Percentiles rank a stretch among this genome's conserved stretches.
Evolutionary conservation across 1,284 basidiomycete species (phyloP).

Genomic region (Tilletia caries): DNA sequence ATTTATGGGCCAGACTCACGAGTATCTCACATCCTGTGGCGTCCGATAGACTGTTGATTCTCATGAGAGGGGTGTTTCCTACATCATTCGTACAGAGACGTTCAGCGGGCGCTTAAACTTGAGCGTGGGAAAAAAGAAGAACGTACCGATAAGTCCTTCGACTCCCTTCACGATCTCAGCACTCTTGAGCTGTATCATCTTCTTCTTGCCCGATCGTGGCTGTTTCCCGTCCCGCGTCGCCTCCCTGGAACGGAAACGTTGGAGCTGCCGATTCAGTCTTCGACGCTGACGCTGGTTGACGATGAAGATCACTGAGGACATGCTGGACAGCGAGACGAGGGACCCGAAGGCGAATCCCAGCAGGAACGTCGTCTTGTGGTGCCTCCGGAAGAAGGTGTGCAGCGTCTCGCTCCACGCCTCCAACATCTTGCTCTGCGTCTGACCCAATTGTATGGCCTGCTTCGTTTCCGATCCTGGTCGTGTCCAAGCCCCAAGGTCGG

Average conservation of each 20-base stretch:
- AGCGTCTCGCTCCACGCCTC: background rate
- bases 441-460: too few species aligned
- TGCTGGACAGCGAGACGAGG: conserved; percentile 13
- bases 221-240: background rate
- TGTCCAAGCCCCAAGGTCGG: too few species aligned
- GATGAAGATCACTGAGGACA: conserved; percentile 16
- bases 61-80: conserved; percentile 91
- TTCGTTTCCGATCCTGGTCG: too few species aligned
- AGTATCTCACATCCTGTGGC: conserved; percentile 88
- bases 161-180: conserved; percentile 41
- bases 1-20: conserved; percentile 43
- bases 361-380: conserved; percentile 16
- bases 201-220: background rate
- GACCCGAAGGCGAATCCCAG: conserved; percentile 13
- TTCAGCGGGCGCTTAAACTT: background rate
- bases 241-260: background rate
- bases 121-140: too few species aligned
- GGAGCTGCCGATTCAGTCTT: background rate
- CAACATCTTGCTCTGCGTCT: background rate
- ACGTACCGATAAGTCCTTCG: conserved; percentile 34
- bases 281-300: conserved; percentile 9
- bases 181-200: conserved; percentile 28
- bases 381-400: conserved; percentile 8
- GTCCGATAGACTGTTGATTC: conserved; percentile 86
- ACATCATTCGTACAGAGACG: background rate